These are phyloP conservation scores for Wickerhamomyces sp. DNA, from an alignment of 1,139 yeast genomes.

Conservation along the genomic window DNA sequence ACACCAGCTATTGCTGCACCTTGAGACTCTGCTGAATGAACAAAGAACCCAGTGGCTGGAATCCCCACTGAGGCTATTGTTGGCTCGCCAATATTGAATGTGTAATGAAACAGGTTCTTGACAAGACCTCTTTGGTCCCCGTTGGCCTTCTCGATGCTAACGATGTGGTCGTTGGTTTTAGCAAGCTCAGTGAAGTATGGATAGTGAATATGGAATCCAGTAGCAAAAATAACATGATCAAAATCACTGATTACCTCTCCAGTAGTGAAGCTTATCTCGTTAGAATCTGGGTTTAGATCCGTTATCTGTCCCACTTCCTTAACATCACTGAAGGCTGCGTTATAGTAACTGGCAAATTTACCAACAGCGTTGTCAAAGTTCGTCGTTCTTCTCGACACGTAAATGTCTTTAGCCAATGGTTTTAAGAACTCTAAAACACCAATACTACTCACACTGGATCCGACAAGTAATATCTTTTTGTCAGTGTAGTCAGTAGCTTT, in stretches of 20 bases:
- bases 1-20: conserved; percentile 19
- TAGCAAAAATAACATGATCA: conserved; percentile 12
- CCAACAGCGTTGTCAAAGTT: background rate
- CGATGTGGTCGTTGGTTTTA: background rate
- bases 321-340: background rate
- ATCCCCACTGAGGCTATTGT: conserved; percentile 7
- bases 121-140: conserved; percentile 4
- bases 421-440: conserved; percentile 4
- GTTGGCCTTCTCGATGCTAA: background rate
- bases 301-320: background rate
- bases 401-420: conserved; percentile 3
- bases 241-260: conserved; percentile 1
- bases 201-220: conserved; percentile 11
- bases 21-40: conserved; percentile 10
- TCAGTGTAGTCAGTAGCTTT: conserved; percentile 1
- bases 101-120: conserved; percentile 3
- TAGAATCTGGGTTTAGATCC: background rate
- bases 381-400: conserved; percentile 6
- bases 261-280: background rate
- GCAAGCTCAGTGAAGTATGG: conserved; percentile 4
- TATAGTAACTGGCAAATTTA: background rate
- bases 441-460: conserved; percentile 6
- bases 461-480: conserved; percentile 5
- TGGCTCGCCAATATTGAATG: conserved; percentile 7
- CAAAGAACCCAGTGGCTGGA: conserved; percentile 4